A percentile compares a stretch with the other conserved stretches of the same genome.
These are phyloP conservation scores for Blastomyces percursus DNA, from an alignment of 2,329 filamentous ascomycete genomes.

Conservation along the genomic window DNA sequence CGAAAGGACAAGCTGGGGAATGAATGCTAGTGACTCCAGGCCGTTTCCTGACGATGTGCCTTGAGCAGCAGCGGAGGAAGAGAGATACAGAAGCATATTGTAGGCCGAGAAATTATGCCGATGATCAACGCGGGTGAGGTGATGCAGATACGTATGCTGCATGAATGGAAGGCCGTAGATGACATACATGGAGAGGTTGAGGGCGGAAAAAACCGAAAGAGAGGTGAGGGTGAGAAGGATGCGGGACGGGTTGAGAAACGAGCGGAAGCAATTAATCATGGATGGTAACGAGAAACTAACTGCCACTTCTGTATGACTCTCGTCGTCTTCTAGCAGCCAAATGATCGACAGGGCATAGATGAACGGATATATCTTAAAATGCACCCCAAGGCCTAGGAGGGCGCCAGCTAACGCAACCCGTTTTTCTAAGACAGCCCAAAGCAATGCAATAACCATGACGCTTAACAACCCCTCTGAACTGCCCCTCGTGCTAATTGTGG, in stretches of 20 bases:
- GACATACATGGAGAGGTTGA: constrained; percentile 71
- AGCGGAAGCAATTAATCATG: constrained; percentile 3
- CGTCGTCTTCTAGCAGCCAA: constrained; percentile 31
- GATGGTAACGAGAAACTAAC: neutral
- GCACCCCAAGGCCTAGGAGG: constrained; percentile 71
- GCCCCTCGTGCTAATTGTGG: constrained; percentile 86
- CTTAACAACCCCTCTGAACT: constrained; percentile 87
- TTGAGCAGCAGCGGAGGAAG: constrained; percentile 50
- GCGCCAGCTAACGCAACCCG: constrained; percentile 56
- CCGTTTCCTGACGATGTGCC: constrained; percentile 16
- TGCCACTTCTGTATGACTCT: constrained; percentile 9
- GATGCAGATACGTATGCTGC: constrained; percentile 84
- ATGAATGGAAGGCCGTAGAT: constrained; percentile 72
- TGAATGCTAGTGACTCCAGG: constrained; percentile 72
- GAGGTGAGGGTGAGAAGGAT: constrained; percentile 44
- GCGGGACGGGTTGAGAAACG: constrained; percentile 31
- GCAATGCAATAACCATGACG: constrained; percentile 66
- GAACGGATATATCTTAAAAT: constrained; percentile 99
- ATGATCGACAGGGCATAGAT: constrained; percentile 63
- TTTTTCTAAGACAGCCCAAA: constrained; percentile 67
- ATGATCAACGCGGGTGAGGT: constrained; percentile 86
- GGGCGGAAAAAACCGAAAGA: constrained; percentile 56
- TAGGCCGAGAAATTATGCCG: constrained; percentile 98
- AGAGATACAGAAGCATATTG: constrained; percentile 80
- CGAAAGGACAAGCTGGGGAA: constrained; percentile 76